Conservation (phyloP, 768 basidiomycete species). For the Russula lepida region DNA sequence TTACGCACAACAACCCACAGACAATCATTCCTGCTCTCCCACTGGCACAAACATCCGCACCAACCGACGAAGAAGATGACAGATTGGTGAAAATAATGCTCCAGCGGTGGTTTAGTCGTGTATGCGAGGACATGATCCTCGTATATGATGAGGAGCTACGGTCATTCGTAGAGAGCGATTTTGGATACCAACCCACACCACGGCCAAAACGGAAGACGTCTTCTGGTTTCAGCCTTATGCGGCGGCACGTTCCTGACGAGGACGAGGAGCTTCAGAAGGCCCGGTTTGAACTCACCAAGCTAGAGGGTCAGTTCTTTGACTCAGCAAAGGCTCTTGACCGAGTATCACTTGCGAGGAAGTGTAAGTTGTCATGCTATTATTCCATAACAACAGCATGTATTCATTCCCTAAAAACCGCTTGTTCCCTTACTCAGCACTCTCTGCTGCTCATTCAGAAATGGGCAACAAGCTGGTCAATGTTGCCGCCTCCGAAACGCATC, state of each 20-base stretch:
- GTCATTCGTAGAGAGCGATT: constrained; percentile 94
- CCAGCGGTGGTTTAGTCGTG: constrained; percentile 87
- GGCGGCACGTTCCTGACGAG: constrained; percentile 81
- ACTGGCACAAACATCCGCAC: constrained; percentile 91
- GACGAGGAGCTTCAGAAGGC: constrained; percentile 89
- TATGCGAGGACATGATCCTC: constrained; percentile 88
- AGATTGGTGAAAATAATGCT: constrained; percentile 90
- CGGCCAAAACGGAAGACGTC: constrained; percentile 62
- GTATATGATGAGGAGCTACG: constrained; percentile 88
- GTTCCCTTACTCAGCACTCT: constrained; percentile 49
- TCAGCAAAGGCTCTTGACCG: constrained; percentile 87
- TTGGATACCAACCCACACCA: constrained; percentile 87
- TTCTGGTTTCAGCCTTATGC: constrained; percentile 68
- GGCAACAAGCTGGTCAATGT: constrained; percentile 89
- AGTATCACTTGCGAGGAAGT: constrained; percentile 69
- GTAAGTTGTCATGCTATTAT: constrained; percentile 34
- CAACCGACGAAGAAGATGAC: constrained; percentile 98
- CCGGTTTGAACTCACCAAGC: constrained; percentile 82
- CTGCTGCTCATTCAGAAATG: constrained; percentile 75
- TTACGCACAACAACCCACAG: constrained; percentile 87
- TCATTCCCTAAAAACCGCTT: constrained; percentile 4
- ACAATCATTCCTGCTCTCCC: constrained; percentile 95
- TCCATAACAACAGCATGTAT: background rate
- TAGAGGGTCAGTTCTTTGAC: constrained; percentile 89
- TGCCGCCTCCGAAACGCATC: constrained; percentile 82